Conservation (phyloP, 2,329 filamentous ascomycete species). For the Ascosphaera aggregata region DNA sequence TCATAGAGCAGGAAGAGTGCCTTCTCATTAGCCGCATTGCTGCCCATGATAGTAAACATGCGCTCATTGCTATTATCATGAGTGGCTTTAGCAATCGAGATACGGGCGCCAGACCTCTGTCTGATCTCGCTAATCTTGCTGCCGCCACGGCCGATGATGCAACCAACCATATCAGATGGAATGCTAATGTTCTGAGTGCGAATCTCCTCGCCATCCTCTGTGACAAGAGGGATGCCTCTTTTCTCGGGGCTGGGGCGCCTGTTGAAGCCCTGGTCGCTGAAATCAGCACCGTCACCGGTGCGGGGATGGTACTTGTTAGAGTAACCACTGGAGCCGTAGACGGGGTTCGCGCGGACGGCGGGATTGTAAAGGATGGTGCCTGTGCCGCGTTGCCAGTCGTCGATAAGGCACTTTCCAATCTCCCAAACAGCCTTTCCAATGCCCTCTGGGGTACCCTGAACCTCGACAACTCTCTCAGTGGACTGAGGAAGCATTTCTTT, state of each 20-base stretch:
- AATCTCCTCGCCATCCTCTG: conserved; percentile 91
- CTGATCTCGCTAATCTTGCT: conserved; percentile 98
- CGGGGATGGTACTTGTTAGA: conserved; percentile 56
- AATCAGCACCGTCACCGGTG: conserved; percentile 92
- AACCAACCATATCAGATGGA: conserved; percentile 97
- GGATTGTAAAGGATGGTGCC: conserved; percentile 97
- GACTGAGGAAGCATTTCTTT: conserved; percentile 99
- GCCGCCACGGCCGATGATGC: conserved; percentile 87
- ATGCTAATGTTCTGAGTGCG: conserved; percentile 99
- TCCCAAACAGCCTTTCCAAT: conserved; percentile 97
- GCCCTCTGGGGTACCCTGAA: conserved; percentile 82
- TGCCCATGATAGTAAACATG: conserved; percentile 99
- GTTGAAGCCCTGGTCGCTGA: conserved; percentile 65
- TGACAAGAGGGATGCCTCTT: conserved; percentile 66
- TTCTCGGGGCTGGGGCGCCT: conserved; percentile 67
- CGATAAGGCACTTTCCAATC: conserved; percentile 93
- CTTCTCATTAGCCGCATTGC: conserved; percentile 79
- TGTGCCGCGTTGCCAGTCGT: conserved; percentile 93
- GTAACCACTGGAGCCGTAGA: conserved; percentile 32
- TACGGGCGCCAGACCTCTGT: conserved; percentile 85
- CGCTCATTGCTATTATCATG: conserved; percentile 95
- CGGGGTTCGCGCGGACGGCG: conserved; percentile 58
- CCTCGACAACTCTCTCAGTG: conserved; percentile 90
- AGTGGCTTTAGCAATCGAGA: conserved; percentile 91
- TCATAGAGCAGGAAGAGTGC: conserved; percentile 93